Base-by-base conservation (phyloP, 2,329 filamentous ascomycete species). In the Calonectria honghensis region DNA sequence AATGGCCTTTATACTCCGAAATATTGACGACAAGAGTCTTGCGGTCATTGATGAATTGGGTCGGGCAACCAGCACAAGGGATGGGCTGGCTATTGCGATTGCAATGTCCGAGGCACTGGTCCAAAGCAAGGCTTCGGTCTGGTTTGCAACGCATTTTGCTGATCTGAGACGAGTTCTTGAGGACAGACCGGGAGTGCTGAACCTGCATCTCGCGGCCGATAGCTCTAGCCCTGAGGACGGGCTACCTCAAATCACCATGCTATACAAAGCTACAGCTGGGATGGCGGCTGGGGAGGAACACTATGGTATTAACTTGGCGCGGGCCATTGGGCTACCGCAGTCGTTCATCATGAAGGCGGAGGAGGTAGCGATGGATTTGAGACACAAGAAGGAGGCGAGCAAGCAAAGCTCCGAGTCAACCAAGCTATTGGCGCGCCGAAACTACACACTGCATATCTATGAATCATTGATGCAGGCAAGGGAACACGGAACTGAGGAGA, bases 121-220 rank as follows among this genome's bases (percentile, higher is more conserved):
- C 6, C 91, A 96, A 73, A 97, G 92, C 78, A 90, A 92, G 74
- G 93, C 96, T 0, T 89, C 95, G 0, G 92, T 98, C 0, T 98
- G 95, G 93, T 99, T 99, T 84, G 95, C 94, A 2, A 98, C 97
- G 0, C 97, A 99, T 82, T 99, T 98, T 82, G 89, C 91, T 45
- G 95, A 98, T 75, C 88, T 99, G 3, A 93, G 96, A 0, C 90
- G 90, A 3, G 94, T 96, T 45, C 88, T 98, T 74, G 88, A 90
- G 1, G 93, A 96, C 76, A 91, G 94, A 14, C 91, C 91, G 20
- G 96, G 96, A 0, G 95, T 98, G 0, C 88, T 96, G 31, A 98
- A 95, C 77, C 87, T 98, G 2, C 96, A 98, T 81, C 90, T 98
- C 2, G 90, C 92, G 0, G 94, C 96, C 0, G 90, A 96, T 52